These are phyloP conservation scores for Achaetomiella virescens DNA, from an alignment of 495 filamentous ascomycete genomes.

Conservation along the genomic window DNA sequence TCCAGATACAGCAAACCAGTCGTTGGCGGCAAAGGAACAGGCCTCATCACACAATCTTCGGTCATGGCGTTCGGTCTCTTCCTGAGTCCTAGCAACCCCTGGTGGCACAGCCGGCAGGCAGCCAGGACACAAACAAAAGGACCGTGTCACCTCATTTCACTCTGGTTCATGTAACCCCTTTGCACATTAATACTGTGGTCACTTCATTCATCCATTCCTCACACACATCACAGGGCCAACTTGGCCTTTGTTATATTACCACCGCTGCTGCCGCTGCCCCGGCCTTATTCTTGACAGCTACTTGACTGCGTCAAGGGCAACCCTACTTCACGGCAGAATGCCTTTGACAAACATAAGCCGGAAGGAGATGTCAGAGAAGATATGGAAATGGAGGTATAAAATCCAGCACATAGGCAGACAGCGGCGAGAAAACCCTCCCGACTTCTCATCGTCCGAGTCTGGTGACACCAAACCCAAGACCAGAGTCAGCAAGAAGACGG, in stretches of 20 bases:
- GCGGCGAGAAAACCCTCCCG: constrained; percentile 21
- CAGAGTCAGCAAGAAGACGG: background rate
- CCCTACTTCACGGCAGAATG: background rate
- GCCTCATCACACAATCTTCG: background rate
- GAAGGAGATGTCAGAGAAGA: constrained; percentile 18
- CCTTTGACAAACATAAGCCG: background rate
- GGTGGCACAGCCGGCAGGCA: background rate
- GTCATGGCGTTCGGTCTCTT: background rate
- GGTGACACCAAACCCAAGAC: too few relatives aligned
- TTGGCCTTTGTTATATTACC: too few relatives aligned
- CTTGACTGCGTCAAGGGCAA: too few relatives aligned
- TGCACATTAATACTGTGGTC: too few relatives aligned
- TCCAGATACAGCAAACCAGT: too few relatives aligned
- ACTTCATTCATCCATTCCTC: too few relatives aligned
- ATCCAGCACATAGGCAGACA: constrained; percentile 17
- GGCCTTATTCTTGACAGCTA: background rate
- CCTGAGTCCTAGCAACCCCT: background rate
- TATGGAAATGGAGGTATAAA: constrained; percentile 28
- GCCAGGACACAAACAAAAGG: background rate
- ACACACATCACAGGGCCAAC: too few relatives aligned
- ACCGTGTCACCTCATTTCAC: background rate
- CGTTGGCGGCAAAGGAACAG: background rate
- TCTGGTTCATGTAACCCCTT: background rate
- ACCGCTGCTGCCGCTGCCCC: background rate
- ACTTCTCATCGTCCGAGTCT: constrained; percentile 19